Evolutionary conservation across 305 asterid species (phyloP).

Genomic region (Fraxinus angustifolia): DNA sequence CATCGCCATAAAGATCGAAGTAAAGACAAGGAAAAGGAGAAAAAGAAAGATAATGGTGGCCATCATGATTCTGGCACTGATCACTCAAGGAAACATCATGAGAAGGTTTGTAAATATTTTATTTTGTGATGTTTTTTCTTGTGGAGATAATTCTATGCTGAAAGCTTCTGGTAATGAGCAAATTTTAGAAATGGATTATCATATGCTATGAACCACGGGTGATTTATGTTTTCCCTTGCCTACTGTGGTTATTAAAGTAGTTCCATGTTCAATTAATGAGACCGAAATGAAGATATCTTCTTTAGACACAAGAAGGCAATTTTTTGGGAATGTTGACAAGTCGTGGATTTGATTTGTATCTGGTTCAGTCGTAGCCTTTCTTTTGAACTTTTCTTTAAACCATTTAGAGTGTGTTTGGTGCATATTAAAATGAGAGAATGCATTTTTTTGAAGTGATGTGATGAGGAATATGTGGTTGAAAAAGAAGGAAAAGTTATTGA

Average conservation of each 20-base stretch:
- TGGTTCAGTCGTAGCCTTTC: constrained; percentile 7
- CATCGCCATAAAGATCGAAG: constrained; percentile 10
- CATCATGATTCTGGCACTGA: constrained; percentile 13
- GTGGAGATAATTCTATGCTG: not conserved
- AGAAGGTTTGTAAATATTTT: constrained; percentile 8
- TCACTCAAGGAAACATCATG: constrained; percentile 1
- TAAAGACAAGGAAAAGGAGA: constrained; percentile 12
- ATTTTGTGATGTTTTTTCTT: not conserved
- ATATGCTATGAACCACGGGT: not conserved
- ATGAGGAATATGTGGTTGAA: no score
- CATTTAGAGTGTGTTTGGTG: not conserved
- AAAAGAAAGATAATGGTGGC: not conserved
- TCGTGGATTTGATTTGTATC: not conserved
- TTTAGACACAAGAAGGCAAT: not conserved
- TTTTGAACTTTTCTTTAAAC: not conserved
- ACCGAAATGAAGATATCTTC: not conserved
- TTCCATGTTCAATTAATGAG: not conserved
- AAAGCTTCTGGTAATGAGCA: not conserved
- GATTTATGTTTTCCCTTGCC: not conserved
- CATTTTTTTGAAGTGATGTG: no score
- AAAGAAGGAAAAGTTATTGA: no score
- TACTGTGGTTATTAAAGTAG: not conserved
- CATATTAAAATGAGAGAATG: no score
- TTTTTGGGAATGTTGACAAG: not conserved
- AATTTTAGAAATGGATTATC: not conserved